phyloP scores from a whole-genome alignment of 345 rosid species.

The Lumnitzera littorea region DNA sequence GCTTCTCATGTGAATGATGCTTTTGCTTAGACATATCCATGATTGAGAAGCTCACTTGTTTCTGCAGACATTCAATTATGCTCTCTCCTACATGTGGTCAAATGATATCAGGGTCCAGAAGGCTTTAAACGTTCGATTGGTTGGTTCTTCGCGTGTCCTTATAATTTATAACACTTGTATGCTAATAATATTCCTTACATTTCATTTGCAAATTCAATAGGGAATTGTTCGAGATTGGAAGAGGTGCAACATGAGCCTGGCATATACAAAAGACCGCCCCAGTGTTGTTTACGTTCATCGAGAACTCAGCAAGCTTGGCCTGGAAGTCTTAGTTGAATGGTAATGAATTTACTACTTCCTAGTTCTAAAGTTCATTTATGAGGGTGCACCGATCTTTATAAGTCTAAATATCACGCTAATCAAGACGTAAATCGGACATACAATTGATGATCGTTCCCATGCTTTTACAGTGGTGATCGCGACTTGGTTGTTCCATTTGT shows the following conservation, averaged over 20 bases:
- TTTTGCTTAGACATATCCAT: not conserved
- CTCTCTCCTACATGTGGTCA: constrained; percentile 26
- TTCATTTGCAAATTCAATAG: constrained; percentile 4
- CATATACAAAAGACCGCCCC: constrained; percentile 12
- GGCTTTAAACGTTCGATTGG: constrained; percentile 26
- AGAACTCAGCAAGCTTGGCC: constrained; percentile 16
- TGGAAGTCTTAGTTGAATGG: constrained; percentile 26
- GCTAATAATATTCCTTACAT: too few relatives aligned
- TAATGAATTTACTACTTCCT: not conserved
- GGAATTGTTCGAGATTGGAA: constrained; percentile 18
- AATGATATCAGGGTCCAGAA: constrained; percentile 17
- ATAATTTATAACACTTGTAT: too few relatives aligned
- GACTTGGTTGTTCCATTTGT: constrained; percentile 28
- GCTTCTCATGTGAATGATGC: not conserved
- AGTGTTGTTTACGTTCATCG: constrained; percentile 22
- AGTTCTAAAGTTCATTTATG: too few relatives aligned
- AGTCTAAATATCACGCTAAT: too few relatives aligned
- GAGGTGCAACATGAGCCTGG: constrained; percentile 25
- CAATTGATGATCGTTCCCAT: not conserved
- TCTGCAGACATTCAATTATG: constrained; percentile 26
- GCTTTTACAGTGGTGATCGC: constrained; percentile 25
- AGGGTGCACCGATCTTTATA: too few relatives aligned
- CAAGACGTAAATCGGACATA: too few relatives aligned
- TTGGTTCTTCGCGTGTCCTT: constrained; percentile 1
- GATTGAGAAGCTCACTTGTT: not conserved